Evolutionary conservation across 768 basidiomycete genomes (phyloP), one percentile per base, ranked within the genome.

Genomic region (Leccinum disarticulatum): DNA sequence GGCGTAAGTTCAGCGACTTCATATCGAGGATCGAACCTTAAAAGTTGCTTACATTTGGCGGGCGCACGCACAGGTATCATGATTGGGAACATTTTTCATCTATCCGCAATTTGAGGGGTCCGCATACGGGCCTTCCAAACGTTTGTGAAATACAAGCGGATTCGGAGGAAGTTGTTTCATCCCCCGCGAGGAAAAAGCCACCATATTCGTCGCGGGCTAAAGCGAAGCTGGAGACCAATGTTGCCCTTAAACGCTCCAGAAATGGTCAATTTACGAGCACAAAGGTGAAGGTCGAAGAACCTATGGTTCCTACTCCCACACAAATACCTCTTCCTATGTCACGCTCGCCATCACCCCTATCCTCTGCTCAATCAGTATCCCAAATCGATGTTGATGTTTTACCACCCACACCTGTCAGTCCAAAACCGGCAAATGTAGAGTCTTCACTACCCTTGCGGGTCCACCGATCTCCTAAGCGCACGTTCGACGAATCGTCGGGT

Each of bases 31-130:
- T n/a, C 27, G 47, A 55, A 48, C 60, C 31, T 52, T 43, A 47
- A 41, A 54, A 28, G 28, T 60, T 6, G 28, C 54, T 66, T 56
- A 64, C 68, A 53, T 57, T 27, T 52, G 43, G 11, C 43, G 43
- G 43, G n/a, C 4, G 19, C 7, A 19, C 43, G 27, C 30, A 50
- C 67, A 91, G 91, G 31, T 95, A 93, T 71, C 89, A 95, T 68
- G 91, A 94, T 72, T 95, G 91, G 91, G 93, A 96, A 68, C 94
- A 96, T 70, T 96, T 95, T 68, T 93, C 91, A 13, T 91, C 89
- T n/a, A 91, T 96, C 59, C 88, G 94, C 50, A 95, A 93, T 72
- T 76, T 94, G 55, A 79, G 79, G 15, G 94, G 94, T 2, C 94
- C 93, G 0, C 93, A 94, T 70, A 77, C 83, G 0, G 94, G 92